Evolutionary conservation across 129 eudicot species (phyloP).

Genomic region (Solidago caesia): DNA sequence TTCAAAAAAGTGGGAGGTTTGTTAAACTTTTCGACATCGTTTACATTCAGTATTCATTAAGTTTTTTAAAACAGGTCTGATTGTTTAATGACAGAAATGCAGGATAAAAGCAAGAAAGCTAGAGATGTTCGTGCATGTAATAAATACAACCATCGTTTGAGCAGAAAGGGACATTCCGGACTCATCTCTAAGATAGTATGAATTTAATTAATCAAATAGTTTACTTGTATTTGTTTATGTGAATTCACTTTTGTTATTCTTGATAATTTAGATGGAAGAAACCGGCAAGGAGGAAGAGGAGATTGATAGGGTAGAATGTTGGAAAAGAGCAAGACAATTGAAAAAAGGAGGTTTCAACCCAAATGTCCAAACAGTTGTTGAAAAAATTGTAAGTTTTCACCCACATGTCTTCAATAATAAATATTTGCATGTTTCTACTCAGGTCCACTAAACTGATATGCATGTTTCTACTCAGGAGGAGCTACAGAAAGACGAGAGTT

Average conservation of each 20-base stretch:
- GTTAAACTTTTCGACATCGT: constrained; percentile 2
- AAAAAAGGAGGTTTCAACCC: not conserved
- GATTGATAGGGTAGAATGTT: not conserved
- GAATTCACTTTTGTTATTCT: not conserved
- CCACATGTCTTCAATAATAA: not conserved
- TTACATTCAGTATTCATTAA: not conserved
- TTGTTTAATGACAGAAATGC: not conserved
- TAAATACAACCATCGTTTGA: not conserved
- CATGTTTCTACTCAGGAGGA: not conserved
- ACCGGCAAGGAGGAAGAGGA: not conserved
- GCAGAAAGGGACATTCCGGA: constrained; percentile 11
- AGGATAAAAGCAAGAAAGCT: not conserved
- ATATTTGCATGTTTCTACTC: not conserved
- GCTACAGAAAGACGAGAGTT: not conserved
- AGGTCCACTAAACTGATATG: not conserved
- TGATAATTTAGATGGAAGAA: constrained; percentile 5
- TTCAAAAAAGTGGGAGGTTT: constrained; percentile 9
- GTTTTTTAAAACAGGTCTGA: not conserved
- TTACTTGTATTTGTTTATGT: not conserved
- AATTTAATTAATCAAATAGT: not conserved
- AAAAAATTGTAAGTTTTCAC: not conserved
- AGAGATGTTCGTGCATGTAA: not conserved
- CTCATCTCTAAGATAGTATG: constrained; percentile 1
- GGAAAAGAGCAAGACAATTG: not conserved
- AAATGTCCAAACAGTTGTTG: not conserved